Evolutionary conservation across 163 green algal genomes (phyloP).

Genomic region (Chlamydomonas reinhardtii): DNA sequence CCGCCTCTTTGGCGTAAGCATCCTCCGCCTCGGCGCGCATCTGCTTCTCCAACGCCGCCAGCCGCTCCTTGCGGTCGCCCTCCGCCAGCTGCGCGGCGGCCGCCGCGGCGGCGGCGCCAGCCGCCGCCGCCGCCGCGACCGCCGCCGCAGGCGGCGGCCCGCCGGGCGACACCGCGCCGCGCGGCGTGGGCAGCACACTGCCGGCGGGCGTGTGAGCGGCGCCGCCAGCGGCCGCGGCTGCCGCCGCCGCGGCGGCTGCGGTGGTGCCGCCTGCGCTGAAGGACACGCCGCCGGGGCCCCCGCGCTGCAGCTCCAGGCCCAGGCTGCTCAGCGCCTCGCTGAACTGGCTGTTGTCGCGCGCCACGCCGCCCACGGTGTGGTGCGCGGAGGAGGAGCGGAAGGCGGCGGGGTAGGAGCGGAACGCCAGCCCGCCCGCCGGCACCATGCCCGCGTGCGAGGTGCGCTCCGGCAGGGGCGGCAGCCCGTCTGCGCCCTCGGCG

Average conservation of each 20-base stretch:
- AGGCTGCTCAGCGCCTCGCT: constrained; percentile 31
- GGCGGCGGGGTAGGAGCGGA: not conserved
- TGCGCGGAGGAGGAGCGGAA: not conserved
- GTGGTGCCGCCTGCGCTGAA: not conserved
- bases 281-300: too few relatives aligned
- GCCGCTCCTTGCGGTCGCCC: constrained; percentile 4
- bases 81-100: not conserved
- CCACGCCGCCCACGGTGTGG: not conserved
- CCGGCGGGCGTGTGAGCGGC: not conserved
- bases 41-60: constrained; percentile 27
- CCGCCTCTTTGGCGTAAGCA: not conserved
- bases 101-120: constrained; percentile 4
- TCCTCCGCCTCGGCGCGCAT: not conserved
- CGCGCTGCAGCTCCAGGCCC: constrained; percentile 8
- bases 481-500: not conserved
- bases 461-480: too few relatives aligned
- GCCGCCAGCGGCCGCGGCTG: not conserved
- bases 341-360: constrained; percentile 24
- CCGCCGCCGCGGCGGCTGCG: not conserved
- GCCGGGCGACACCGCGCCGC: not conserved
- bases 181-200: constrained; percentile 17
- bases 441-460: not conserved
- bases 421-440: constrained; percentile 27
- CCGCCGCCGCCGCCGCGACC: not conserved
- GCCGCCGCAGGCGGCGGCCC: not conserved